phyloP scores from a whole-genome alignment of 805 yeast species.

The Lipomyces orientalis region DNA sequence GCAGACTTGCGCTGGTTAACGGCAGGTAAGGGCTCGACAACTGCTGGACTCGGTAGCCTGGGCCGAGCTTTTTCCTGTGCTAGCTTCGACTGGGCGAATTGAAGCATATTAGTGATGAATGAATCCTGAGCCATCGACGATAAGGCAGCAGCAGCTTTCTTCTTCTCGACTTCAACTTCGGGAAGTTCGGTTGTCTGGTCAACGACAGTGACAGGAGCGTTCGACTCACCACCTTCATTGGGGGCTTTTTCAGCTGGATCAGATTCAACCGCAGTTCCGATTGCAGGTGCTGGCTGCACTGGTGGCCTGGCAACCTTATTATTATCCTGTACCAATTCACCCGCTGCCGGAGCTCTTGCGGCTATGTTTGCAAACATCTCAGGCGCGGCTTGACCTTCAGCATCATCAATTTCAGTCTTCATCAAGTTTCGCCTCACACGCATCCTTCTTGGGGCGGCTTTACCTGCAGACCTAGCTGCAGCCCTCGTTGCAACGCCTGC shows the following conservation, averaged over 20 bases:
- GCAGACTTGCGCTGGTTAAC: neutral
- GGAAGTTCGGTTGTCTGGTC: neutral
- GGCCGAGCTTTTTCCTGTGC: neutral
- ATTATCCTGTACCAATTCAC: neutral
- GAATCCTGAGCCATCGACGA: neutral
- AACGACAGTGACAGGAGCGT: neutral
- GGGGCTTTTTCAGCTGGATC: neutral
- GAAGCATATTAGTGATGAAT: neutral
- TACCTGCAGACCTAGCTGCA: neutral
- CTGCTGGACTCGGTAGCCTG: neutral
- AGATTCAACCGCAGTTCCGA: neutral
- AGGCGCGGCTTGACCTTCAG: neutral
- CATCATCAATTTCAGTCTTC: neutral
- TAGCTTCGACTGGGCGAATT: neutral
- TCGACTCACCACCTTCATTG: neutral
- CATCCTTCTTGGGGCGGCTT: neutral
- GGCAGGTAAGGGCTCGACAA: neutral
- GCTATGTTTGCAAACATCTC: neutral
- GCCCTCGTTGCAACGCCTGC: neutral
- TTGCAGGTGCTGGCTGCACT: neutral
- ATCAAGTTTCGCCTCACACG: neutral
- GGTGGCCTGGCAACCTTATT: neutral
- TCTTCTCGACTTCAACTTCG: neutral
- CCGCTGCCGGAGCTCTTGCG: neutral
- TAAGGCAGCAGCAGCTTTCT: neutral